A percentile compares a stretch with the other conserved stretches of the same genome.
Evolutionary conservation across 2,329 filamentous ascomycete species (phyloP).

Genomic region (Xylariaceae sp.): DNA sequence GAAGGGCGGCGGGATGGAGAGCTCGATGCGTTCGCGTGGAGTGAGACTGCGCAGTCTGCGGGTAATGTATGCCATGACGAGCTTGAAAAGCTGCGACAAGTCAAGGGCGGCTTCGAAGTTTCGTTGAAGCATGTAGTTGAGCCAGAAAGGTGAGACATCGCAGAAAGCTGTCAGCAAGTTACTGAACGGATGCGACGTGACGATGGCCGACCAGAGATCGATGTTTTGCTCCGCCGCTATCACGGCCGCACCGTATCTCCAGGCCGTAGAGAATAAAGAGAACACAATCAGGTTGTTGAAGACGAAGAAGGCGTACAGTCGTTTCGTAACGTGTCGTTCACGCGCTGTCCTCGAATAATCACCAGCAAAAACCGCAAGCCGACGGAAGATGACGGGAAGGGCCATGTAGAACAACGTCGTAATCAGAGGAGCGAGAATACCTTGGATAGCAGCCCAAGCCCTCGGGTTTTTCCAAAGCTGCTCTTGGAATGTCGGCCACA

Average conservation of each 20-base stretch:
- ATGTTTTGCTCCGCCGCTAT: slow-evolving; percentile 50
- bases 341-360: slow-evolving; percentile 85
- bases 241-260: slow-evolving; percentile 61
- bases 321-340: slow-evolving; percentile 80
- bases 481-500: slow-evolving; percentile 69
- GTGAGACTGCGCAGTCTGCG: slow-evolving; percentile 80
- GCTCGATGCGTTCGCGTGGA: slow-evolving; percentile 80
- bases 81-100: slow-evolving; percentile 74
- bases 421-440: slow-evolving; percentile 78
- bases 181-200: slow-evolving; percentile 49
- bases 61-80: slow-evolving; percentile 72
- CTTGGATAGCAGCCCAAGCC: slow-evolving; percentile 80
- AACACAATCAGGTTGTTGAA: slow-evolving; percentile 95
- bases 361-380: slow-evolving; percentile 74
- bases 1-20: slow-evolving; percentile 83
- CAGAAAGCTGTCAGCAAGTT: slow-evolving; percentile 23
- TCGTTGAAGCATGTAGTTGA: slow-evolving; percentile 56
- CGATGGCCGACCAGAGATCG: slow-evolving; percentile 65
- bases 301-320: slow-evolving; percentile 88
- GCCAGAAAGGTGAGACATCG: slow-evolving; percentile 23
- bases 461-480: slow-evolving; percentile 55
- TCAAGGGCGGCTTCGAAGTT: slow-evolving; percentile 89
- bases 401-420: slow-evolving; percentile 81
- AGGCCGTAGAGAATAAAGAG: slow-evolving; percentile 60
- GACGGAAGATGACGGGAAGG: slow-evolving; percentile 82